Conservation (phyloP, 1,284 basidiomycete species). For the Ceratobasidium sp. region DNA sequence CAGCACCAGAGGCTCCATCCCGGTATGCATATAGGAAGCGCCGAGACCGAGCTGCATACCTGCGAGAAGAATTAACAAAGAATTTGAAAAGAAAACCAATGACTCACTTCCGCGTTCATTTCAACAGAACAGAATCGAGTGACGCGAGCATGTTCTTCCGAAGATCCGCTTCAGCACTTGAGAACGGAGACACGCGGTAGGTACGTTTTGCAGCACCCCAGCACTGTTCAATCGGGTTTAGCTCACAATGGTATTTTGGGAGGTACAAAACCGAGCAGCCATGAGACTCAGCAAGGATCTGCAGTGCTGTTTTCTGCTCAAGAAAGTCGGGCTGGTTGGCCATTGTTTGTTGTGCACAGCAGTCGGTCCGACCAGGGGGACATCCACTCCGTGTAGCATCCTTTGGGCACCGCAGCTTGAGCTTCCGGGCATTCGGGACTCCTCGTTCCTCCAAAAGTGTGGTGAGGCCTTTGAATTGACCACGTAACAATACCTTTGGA, state of each 20-base stretch:
- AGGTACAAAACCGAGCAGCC: constrained; percentile 40
- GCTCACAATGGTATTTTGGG: constrained; percentile 2
- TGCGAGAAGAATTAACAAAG: background rate
- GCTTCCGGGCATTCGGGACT: background rate
- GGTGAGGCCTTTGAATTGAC: constrained; percentile 56
- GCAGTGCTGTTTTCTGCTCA: constrained; percentile 40
- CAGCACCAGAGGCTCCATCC: constrained; percentile 23
- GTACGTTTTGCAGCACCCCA: constrained; percentile 10
- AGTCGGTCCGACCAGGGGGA: background rate
- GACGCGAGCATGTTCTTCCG: constrained; percentile 30
- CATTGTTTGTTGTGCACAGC: constrained; percentile 35
- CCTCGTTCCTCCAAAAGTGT: constrained; percentile 51
- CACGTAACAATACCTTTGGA: constrained; percentile 47
- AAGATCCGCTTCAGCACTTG: constrained; percentile 32
- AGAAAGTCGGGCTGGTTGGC: constrained; percentile 40
- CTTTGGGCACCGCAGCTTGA: constrained; percentile 42
- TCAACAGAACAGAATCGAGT: constrained; percentile 2
- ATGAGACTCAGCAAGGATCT: constrained; percentile 6
- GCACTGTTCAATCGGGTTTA: constrained; percentile 15
- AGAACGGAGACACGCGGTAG: constrained; percentile 14
- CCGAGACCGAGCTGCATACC: constrained; percentile 32
- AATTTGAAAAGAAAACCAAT: background rate
- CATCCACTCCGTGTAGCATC: constrained; percentile 20
- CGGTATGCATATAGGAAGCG: constrained; percentile 42
- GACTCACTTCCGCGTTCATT: constrained; percentile 2